phyloP scores from a whole-genome alignment of 192 early-diverging fungal genomes.

The Kappamyces sp. region DNA sequence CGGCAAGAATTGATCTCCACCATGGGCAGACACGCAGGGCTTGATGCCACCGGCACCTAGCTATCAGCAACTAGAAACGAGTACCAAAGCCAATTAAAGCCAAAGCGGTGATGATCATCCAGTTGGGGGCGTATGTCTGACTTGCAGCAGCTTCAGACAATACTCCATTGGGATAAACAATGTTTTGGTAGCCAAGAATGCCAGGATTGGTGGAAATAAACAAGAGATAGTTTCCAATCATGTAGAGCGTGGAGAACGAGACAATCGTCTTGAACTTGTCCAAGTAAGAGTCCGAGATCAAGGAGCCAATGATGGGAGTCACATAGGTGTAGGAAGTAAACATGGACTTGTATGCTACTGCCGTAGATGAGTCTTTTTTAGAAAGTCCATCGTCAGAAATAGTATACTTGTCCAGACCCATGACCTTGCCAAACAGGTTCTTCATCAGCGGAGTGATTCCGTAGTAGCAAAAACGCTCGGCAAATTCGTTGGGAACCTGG shows the following conservation, averaged over 20 bases:
- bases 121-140: constrained; percentile 31
- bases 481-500: constrained; percentile 46
- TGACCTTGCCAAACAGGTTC: constrained; percentile 28
- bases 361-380: constrained; percentile 19
- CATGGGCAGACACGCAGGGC: constrained; percentile 51
- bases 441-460: constrained; percentile 51
- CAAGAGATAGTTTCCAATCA: constrained; percentile 45
- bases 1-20: constrained; percentile 51
- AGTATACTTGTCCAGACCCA: constrained; percentile 17
- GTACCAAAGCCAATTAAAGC: constrained; percentile 40
- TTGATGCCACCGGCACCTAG: constrained; percentile 61
- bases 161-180: not conserved
- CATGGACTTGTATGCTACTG: constrained; percentile 30
- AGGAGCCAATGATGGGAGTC: constrained; percentile 53
- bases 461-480: constrained; percentile 55
- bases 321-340: constrained; percentile 53
- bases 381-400: not conserved
- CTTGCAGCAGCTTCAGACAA: constrained; percentile 28
- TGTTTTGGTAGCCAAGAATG: constrained; percentile 23
- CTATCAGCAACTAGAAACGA: too few relatives aligned
- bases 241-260: constrained; percentile 35
- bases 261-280: constrained; percentile 59
- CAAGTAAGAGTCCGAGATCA: constrained; percentile 58
- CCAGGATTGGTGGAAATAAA: constrained; percentile 39
- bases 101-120: constrained; percentile 25